Evolutionary conservation across 1,284 basidiomycete species (phyloP), one percentile per base, ranked within the genome.

Genomic region (Papiliotrema flavescens): DNA sequence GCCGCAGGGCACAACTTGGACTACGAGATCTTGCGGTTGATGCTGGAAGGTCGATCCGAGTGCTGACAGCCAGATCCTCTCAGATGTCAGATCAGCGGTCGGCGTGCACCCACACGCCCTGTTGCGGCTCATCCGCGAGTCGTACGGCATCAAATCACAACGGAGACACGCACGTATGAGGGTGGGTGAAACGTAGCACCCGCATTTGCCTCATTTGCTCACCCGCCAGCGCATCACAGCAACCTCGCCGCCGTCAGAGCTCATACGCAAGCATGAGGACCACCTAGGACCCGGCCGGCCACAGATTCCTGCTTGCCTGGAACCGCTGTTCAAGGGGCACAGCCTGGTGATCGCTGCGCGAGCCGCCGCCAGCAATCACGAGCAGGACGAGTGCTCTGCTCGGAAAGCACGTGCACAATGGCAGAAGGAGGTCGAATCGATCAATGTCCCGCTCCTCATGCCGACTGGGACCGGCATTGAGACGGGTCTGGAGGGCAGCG

Each of bases 71-170:
- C 49, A 44, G 36, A 47, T 48, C 2, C 40, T 37, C 13, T 5
- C 44, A 17, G 44, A 45, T 32, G 47, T 57, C 1, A 35, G 51
- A 26, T 22, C 53, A 20, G 73, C 73, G 0, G 67, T 69, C 3
- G 67, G 66, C 6, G 65, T 60, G 51, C 67, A 73, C 47, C 67
- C 69, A 0, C 71, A 75, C 56, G 70, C 70, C 1, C 50, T 73
- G 17, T 19, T 19, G 20, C 56, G 73, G 17, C 49, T 73, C 13
- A 41, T 72, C 2, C 58, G 63, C 24, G 59, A 63, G 20, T 48
- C 49, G 0, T 72, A 70, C 45, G 67, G 60, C 0, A 63, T 56
- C 20, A 54, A 60, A 43, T 66, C 65, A 4, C 20, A 42, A 11
- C 39, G 51, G 0, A 43, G 66, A 23, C 35, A 41, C 19, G 19